A percentile compares a stretch with the other conserved stretches of the same genome.
phyloP scores from a whole-genome alignment of 441 rosid genomes.

The Isatis lusitanica region DNA sequence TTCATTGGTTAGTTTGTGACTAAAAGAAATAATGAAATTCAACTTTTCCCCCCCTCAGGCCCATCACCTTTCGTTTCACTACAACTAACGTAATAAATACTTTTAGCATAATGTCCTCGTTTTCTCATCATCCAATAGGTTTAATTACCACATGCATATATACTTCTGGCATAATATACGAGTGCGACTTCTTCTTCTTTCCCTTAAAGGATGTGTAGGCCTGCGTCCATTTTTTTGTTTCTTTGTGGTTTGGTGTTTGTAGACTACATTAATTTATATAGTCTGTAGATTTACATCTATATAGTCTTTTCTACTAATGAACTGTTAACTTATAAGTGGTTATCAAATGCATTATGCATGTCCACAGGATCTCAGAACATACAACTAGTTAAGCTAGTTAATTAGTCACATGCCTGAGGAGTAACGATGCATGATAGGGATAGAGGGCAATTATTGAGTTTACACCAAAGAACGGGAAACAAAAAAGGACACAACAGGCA shows the following conservation, averaged over 20 bases:
- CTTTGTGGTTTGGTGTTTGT: not conserved
- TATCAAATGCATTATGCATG: not conserved
- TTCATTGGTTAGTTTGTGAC: not conserved
- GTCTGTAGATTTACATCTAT: not conserved
- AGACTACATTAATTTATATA: not conserved
- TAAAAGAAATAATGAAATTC: not conserved
- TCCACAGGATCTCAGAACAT: not conserved
- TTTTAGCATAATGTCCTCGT: slow-evolving; percentile 13
- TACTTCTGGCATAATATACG: not conserved
- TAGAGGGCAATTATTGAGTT: not conserved
- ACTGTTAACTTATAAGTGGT: not conserved
- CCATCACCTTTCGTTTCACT: not conserved
- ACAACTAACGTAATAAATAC: not conserved
- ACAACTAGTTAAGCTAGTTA: not conserved
- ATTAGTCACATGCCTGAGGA: not conserved
- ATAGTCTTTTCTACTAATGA: not conserved
- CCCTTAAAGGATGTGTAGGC: not conserved
- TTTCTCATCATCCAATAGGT: slow-evolving; percentile 6
- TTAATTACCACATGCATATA: too few species aligned
- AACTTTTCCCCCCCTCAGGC: not conserved
- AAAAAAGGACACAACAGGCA: slow-evolving; percentile 7
- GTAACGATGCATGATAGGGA: not conserved
- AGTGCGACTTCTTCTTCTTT: slow-evolving; percentile 8
- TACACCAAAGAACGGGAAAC: not conserved
- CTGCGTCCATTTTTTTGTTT: not conserved